phyloP scores from a whole-genome alignment of 805 yeast species.

The Wickerhamiella bombiphila region DNA sequence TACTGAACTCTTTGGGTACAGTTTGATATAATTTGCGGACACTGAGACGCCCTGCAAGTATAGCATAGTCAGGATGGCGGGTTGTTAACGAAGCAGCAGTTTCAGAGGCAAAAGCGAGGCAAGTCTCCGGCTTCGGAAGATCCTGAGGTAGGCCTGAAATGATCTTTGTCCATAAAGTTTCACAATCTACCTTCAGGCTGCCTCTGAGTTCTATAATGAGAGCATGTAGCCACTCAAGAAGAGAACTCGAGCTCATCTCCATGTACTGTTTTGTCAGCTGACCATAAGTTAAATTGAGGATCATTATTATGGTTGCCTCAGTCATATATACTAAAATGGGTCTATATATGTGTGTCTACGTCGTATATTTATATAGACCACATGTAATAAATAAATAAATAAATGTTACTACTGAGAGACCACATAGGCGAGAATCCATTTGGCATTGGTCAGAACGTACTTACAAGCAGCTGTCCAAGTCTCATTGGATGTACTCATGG shows the following conservation, averaged over 20 bases:
- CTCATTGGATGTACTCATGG: slow-evolving; percentile 45
- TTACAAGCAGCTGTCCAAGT: slow-evolving; percentile 89
- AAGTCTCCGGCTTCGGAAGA: slow-evolving; percentile 38
- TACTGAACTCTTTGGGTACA: slow-evolving; percentile 65
- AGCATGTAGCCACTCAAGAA: background rate
- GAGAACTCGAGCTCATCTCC: too few relatives aligned
- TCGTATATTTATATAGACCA: too few relatives aligned
- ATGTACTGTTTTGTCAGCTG: too few relatives aligned
- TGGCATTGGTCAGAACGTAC: slow-evolving; percentile 59
- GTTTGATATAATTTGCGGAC: slow-evolving; percentile 78
- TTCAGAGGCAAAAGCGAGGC: slow-evolving; percentile 49
- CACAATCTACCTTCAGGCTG: background rate
- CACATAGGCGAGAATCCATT: slow-evolving; percentile 72
- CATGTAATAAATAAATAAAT: too few relatives aligned
- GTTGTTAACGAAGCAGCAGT: slow-evolving; percentile 94
- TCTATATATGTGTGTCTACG: too few relatives aligned
- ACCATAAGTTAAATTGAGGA: too few relatives aligned
- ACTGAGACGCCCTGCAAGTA: slow-evolving; percentile 71
- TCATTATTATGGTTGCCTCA: too few relatives aligned
- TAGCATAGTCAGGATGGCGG: slow-evolving; percentile 87
- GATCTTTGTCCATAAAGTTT: background rate
- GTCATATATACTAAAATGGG: too few relatives aligned
- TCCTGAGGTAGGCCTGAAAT: background rate
- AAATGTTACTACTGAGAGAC: slow-evolving; percentile 1
- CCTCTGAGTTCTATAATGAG: background rate